A percentile compares a stretch with the other conserved stretches of the same genome.
These are phyloP conservation scores for Raffaelea ambrosiae DNA, from an alignment of 2,329 filamentous ascomycete species.

Conservation along the genomic window DNA sequence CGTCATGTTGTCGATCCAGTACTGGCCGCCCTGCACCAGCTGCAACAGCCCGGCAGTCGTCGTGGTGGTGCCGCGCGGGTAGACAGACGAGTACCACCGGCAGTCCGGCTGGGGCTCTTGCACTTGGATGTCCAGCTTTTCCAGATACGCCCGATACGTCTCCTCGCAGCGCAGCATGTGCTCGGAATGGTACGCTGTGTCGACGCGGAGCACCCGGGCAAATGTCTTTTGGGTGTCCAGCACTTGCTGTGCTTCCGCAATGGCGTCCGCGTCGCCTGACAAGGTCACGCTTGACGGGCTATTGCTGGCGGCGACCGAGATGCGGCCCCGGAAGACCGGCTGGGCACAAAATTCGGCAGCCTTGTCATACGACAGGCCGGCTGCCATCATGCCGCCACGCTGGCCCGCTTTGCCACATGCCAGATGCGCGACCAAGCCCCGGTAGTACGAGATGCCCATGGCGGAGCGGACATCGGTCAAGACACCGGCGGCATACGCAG, in stretches of 20 bases:
- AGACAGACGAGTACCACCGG: slow-evolving; percentile 32
- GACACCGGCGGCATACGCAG: slow-evolving; percentile 30
- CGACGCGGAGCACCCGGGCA: slow-evolving; percentile 27
- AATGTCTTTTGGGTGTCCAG: slow-evolving; percentile 20
- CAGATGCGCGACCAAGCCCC: slow-evolving; percentile 24
- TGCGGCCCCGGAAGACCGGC: slow-evolving; percentile 16
- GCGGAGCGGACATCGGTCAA: slow-evolving; percentile 24
- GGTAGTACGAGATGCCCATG: slow-evolving; percentile 30
- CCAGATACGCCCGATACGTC: slow-evolving; percentile 24
- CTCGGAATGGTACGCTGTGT: slow-evolving; percentile 40
- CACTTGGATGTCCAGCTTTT: slow-evolving; percentile 17
- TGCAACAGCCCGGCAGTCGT: slow-evolving; percentile 1
- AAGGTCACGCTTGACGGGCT: slow-evolving; percentile 24
- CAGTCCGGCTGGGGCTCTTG: slow-evolving; percentile 5
- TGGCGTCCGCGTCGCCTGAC: slow-evolving; percentile 24
- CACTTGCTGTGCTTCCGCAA: slow-evolving; percentile 15
- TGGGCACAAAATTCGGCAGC: slow-evolving; percentile 17
- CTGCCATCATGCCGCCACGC: slow-evolving; percentile 26
- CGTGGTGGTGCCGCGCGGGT: not conserved
- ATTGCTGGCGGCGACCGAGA: slow-evolving; percentile 24
- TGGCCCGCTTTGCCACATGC: slow-evolving; percentile 7
- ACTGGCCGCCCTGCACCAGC: slow-evolving; percentile 14
- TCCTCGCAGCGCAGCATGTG: slow-evolving; percentile 32
- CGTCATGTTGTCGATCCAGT: slow-evolving; percentile 23
- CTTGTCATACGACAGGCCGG: slow-evolving; percentile 19